phyloP scores from a whole-genome alignment of 768 basidiomycete species.

The Strobilomyces echinocephalus region DNA sequence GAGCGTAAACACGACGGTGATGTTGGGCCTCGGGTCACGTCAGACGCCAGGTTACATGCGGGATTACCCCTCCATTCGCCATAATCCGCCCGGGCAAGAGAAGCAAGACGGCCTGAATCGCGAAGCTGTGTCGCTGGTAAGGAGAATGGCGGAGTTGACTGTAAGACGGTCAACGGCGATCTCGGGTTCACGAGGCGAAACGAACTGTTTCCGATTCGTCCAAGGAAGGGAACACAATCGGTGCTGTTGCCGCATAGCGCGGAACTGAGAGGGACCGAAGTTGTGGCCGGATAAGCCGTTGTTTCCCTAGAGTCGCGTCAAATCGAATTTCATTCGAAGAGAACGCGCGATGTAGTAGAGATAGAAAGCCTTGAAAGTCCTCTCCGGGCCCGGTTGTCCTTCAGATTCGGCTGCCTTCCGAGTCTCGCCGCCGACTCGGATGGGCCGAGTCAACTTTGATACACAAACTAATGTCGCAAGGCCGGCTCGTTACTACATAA shows the following conservation, averaged over 20 bases:
- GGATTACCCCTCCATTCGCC: constrained; percentile 62
- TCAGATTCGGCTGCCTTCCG: too few relatives aligned
- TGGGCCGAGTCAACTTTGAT: too few relatives aligned
- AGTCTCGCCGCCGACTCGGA: constrained; percentile 47
- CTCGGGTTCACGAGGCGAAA: background rate
- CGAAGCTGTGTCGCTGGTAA: constrained; percentile 73
- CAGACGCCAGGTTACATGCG: too few relatives aligned
- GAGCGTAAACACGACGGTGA: constrained; percentile 72
- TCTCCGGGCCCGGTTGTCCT: too few relatives aligned
- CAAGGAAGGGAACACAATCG: constrained; percentile 64
- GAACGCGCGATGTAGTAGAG: constrained; percentile 46
- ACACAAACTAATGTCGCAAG: too few relatives aligned
- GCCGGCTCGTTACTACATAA: too few relatives aligned
- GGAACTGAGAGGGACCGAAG: constrained; percentile 32
- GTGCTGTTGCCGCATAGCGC: constrained; percentile 44
- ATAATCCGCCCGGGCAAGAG: constrained; percentile 76
- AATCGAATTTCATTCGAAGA: background rate
- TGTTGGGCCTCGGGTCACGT: constrained; percentile 78
- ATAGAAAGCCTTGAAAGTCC: too few relatives aligned
- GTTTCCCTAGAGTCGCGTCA: constrained; percentile 54
- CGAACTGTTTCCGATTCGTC: constrained; percentile 56
- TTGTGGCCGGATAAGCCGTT: constrained; percentile 66
- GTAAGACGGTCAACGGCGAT: background rate
- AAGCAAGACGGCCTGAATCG: constrained; percentile 65
- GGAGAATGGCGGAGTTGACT: constrained; percentile 75